A percentile compares a stretch with the other conserved stretches of the same genome.
phyloP scores from a whole-genome alignment of 352 stramenopile species.

The Phytophthora boehmeriae region DNA sequence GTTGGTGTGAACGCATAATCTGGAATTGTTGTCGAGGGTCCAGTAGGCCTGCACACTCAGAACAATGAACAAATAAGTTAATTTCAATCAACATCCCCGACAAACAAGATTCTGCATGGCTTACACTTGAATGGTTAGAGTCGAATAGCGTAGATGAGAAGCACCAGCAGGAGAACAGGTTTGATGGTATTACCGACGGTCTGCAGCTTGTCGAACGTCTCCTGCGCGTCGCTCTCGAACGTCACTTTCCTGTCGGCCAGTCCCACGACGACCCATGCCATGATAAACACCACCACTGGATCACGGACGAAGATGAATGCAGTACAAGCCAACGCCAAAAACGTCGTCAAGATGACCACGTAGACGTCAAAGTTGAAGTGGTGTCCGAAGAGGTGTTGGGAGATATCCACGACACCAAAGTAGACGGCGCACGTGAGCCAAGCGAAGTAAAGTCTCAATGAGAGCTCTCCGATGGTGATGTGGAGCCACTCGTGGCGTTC shows the following conservation, averaged over 20 bases:
- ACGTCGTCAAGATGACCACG: conserved; percentile 18
- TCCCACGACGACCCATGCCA: conserved; percentile 32
- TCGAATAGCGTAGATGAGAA: no score
- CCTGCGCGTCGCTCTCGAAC: conserved; percentile 20
- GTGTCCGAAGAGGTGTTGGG: conserved; percentile 31
- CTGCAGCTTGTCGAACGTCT: conserved; percentile 37
- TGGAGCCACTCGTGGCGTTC: no score
- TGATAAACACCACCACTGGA: conserved; percentile 24
- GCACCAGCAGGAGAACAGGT: no score
- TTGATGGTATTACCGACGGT: no score
- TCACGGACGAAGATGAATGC: conserved; percentile 34
- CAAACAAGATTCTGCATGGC: no score
- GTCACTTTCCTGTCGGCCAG: conserved; percentile 18
- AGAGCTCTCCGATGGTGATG: no score
- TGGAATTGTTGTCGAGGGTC: no score
- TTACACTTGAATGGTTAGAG: no score
- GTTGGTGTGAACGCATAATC: no score
- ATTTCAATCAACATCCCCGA: no score
- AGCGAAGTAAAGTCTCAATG: conserved; percentile 27
- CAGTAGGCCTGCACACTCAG: no score
- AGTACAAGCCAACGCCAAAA: conserved; percentile 29
- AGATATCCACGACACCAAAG: conserved; percentile 27
- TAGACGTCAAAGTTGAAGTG: conserved; percentile 38
- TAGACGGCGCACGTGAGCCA: conserved; percentile 35
- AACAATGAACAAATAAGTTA: no score